phyloP scores from a whole-genome alignment of 768 basidiomycete species.

The Phanerochaete carnosa region DNA sequence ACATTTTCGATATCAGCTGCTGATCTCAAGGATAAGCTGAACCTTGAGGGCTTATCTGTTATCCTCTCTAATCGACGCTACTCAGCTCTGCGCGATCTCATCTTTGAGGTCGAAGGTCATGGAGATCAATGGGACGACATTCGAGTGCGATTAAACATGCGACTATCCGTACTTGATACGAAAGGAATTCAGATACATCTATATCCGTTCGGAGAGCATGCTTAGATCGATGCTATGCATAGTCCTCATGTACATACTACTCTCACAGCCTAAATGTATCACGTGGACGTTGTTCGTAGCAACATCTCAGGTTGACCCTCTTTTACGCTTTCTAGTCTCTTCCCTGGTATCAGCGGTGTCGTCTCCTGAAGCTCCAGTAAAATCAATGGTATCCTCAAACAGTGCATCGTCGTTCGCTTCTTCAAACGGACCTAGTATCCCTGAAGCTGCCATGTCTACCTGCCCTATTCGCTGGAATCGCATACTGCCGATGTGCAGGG shows the following conservation, averaged over 20 bases:
- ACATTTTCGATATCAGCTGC: constrained; percentile 9
- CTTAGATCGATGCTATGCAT: background rate
- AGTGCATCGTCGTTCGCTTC: background rate
- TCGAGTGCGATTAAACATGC: background rate
- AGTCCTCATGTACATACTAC: background rate
- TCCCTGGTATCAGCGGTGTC: background rate
- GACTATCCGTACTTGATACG: background rate
- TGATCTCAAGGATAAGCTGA: constrained; percentile 9
- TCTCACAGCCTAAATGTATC: background rate
- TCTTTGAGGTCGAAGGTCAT: constrained; percentile 10
- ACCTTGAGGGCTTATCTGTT: constrained; percentile 20
- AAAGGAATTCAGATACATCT: background rate
- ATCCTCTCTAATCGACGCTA: constrained; percentile 15
- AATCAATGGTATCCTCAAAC: constrained; percentile 1
- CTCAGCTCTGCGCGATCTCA: constrained; percentile 3
- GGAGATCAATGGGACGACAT: background rate
- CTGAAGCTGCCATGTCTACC: background rate
- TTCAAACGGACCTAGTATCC: background rate
- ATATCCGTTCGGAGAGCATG: background rate
- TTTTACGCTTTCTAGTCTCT: background rate
- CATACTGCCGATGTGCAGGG: constrained; percentile 45
- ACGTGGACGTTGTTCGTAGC: background rate
- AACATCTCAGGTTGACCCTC: too few relatives aligned
- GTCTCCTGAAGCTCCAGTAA: background rate
- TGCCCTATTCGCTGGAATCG: constrained; percentile 31